Evolutionary conservation across 2,329 filamentous ascomycete genomes (phyloP).

Genomic region (Diaporthe aspalathi): DNA sequence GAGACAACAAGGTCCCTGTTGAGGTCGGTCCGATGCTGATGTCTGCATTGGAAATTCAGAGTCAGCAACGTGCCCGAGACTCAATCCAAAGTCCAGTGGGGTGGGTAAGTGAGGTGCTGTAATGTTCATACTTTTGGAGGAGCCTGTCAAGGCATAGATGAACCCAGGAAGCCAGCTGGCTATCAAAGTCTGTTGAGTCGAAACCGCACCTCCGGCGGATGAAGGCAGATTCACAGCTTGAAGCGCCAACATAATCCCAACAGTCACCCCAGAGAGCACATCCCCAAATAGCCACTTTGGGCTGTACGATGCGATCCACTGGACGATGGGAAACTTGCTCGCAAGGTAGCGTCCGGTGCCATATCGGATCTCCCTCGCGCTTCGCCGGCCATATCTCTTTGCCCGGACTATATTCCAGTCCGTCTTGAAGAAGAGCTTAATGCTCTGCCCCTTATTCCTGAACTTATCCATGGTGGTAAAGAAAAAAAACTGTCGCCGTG

Average conservation of each 20-base stretch:
- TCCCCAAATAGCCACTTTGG: constrained; percentile 26
- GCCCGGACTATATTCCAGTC: constrained; percentile 33
- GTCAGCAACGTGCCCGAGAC: not conserved
- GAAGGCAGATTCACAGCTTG: constrained; percentile 30
- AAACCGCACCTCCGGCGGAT: constrained; percentile 16
- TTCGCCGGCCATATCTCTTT: constrained; percentile 3
- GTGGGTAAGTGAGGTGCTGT: too few relatives aligned
- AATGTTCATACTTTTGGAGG: constrained; percentile 24
- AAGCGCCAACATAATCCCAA: constrained; percentile 30
- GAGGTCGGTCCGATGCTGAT: constrained; percentile 32
- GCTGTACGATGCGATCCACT: constrained; percentile 30
- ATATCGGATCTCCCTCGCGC: constrained; percentile 19
- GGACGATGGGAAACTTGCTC: constrained; percentile 23
- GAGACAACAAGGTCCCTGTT: constrained; percentile 5
- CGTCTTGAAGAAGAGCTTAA: constrained; percentile 32
- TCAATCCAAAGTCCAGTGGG: not conserved
- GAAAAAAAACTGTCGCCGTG: constrained; percentile 1
- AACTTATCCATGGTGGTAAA: constrained; percentile 31
- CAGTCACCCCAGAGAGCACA: constrained; percentile 25
- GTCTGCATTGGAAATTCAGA: not conserved
- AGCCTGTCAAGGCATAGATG: constrained; percentile 28
- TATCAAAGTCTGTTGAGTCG: constrained; percentile 25
- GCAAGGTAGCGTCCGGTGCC: constrained; percentile 25
- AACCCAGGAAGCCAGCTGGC: constrained; percentile 35
- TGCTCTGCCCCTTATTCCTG: not conserved